Evolutionary conservation across 805 yeast species (phyloP), one percentile per base, ranked within the genome.

Genomic region (Lipomyces anomalus): DNA sequence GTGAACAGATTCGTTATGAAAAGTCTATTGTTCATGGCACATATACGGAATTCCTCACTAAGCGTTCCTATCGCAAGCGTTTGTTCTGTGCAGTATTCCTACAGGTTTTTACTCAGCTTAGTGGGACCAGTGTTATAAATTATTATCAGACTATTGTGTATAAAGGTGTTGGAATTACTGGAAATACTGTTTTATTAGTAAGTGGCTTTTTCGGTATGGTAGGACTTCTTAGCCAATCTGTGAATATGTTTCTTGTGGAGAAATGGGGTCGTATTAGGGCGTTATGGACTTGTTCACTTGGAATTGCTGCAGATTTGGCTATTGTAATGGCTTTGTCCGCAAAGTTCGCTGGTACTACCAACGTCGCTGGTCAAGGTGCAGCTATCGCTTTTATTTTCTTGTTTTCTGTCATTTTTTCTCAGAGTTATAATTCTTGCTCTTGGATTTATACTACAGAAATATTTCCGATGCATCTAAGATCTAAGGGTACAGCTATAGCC

Each of bases 361-460:
- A 21, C 7, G 44, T 38, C 18, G 52, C 52, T 3, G 57, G 52
- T 9, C n/a, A n/a, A n/a, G 50, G 55, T 50, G 44, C 38, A 16
- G 48, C 50, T 22, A 45, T 47, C 16, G 56, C 38, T 7, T 49
- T 54, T 35, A 39, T 60, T 13, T 46, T 50, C 42, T 22, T 55
- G 16, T 56, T 50, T 29, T 48, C 48, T 24, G 35, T 52, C 20
- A 43, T 49, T 35, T 55, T 55, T 18, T 57, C 55, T 22, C 53
- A 48, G 35, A 38, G 54, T 4, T 43, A 46, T 48, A 53, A 42
- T 20, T 52, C 49, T 22, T 42, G 23, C 16, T 28, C 48, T 4
- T 79, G 85, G 85, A 72, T 78, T 38, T 73, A 79, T 65, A 73
- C 79, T 59, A 75, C 84, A 13, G 87, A 80, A 64, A 71, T 80